Percentiles rank a stretch among this genome's conserved stretches.
Evolutionary conservation across 345 rosid genomes (phyloP).

Genomic region (Durio zibethinus): DNA sequence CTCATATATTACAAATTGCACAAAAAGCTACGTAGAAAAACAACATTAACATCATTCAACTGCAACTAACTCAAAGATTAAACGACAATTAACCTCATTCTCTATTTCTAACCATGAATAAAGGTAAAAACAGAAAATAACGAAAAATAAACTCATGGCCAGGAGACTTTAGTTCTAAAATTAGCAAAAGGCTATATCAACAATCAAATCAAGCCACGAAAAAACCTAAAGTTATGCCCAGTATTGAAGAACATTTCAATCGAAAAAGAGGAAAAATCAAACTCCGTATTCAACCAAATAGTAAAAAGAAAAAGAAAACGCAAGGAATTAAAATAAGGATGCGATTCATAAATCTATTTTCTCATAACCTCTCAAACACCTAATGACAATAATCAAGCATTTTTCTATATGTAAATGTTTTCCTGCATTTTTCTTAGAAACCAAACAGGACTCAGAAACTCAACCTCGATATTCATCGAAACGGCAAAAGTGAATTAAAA

Average conservation of each 20-base stretch:
- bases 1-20: conserved; percentile 15
- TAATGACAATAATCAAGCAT: not conserved
- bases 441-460: not conserved
- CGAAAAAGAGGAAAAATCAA: not conserved
- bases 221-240: not conserved
- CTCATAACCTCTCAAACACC: not conserved
- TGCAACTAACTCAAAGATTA: not conserved
- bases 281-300: not conserved
- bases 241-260: not conserved
- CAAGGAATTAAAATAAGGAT: not conserved
- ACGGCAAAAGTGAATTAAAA: not conserved
- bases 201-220: conserved; percentile 5
- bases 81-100: not conserved
- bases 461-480: not conserved
- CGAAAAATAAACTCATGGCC: not conserved
- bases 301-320: too few species aligned
- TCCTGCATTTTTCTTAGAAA: not conserved
- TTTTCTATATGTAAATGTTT: not conserved
- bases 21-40: conserved; percentile 20
- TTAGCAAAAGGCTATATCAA: not conserved
- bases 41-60: conserved; percentile 11
- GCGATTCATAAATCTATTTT: not conserved
- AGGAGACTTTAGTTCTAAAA: not conserved
- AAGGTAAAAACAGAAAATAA: not conserved
- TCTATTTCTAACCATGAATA: conserved; percentile 15